A percentile compares a stretch with the other conserved stretches of the same genome.
phyloP scores from a whole-genome alignment of 139 green algal species.

The Yamagishiella unicocca region DNA sequence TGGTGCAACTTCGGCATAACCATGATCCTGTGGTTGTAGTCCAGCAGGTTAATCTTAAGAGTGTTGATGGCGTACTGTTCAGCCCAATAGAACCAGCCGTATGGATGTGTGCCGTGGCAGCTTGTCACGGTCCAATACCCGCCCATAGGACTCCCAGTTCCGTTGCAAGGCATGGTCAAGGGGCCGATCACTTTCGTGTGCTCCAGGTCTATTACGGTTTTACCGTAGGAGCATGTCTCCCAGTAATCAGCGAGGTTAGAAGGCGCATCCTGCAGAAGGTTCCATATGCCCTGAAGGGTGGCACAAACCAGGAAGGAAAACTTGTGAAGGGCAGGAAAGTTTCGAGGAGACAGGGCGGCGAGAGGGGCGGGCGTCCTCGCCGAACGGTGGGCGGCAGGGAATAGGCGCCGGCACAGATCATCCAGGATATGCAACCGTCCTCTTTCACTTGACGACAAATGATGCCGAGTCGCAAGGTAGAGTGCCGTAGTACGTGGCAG shows the following conservation, averaged over 20 bases:
- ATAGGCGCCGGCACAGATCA: too few species aligned
- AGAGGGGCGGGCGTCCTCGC: too few species aligned
- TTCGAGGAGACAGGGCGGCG: too few species aligned
- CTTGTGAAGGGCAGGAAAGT: too few species aligned
- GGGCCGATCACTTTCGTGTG: neutral
- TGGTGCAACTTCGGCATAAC: constrained; percentile 26
- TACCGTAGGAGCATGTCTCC: constrained; percentile 1
- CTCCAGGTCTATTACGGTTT: neutral
- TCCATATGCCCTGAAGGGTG: constrained; percentile 27
- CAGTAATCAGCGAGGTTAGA: constrained; percentile 15
- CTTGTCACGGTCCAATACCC: constrained; percentile 27
- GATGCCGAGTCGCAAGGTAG: too few species aligned
- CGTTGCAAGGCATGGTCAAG: neutral
- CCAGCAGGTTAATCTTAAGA: neutral
- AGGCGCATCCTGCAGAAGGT: neutral
- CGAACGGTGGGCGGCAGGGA: too few species aligned
- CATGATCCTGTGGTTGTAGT: constrained; percentile 34
- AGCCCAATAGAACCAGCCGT: constrained; percentile 7
- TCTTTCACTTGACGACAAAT: too few species aligned
- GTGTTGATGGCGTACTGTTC: constrained; percentile 7
- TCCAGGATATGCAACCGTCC: too few species aligned
- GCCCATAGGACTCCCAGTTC: neutral
- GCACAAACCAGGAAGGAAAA: too few species aligned
- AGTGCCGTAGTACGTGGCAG: too few species aligned
- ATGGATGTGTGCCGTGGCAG: constrained; percentile 22